Percentiles rank a stretch among this genome's conserved stretches.
phyloP scores from a whole-genome alignment of 2,329 filamentous ascomycete species.

The Penicillium sp. region DNA sequence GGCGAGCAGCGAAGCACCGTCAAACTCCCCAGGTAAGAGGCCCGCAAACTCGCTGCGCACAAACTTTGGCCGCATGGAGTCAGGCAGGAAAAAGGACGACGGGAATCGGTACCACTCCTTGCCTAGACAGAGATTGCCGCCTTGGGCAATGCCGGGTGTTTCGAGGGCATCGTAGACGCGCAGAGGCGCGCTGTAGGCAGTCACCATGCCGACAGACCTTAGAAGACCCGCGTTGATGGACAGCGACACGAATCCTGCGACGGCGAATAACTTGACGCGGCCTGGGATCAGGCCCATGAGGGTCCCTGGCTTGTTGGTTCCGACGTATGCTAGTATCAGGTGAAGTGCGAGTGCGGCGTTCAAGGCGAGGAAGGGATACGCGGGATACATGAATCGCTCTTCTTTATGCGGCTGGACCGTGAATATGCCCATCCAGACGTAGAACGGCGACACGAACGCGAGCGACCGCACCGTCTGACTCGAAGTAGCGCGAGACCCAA shows the following conservation, averaged over 20 bases:
- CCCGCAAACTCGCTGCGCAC: constrained; percentile 86
- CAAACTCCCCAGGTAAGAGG: constrained; percentile 85
- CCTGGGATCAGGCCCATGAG: constrained; percentile 69
- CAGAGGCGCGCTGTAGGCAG: constrained; percentile 80
- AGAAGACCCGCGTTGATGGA: constrained; percentile 65
- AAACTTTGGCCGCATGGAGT: constrained; percentile 81
- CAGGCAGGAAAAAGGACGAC: constrained; percentile 83
- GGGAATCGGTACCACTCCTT: constrained; percentile 99
- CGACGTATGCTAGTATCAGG: constrained; percentile 70
- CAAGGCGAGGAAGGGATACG: constrained; percentile 82
- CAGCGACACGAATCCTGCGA: constrained; percentile 58
- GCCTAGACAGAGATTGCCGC: constrained; percentile 77
- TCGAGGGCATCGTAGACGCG: constrained; percentile 51
- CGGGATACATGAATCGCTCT: constrained; percentile 97
- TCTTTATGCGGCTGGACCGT: constrained; percentile 93
- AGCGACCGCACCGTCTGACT: constrained; percentile 71
- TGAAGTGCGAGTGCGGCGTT: constrained; percentile 85
- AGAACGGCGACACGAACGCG: constrained; percentile 80
- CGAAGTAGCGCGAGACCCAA: constrained; percentile 57
- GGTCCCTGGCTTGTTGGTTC: constrained; percentile 63
- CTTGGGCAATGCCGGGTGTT: constrained; percentile 52
- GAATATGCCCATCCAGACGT: constrained; percentile 91
- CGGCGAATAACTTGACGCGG: constrained; percentile 65
- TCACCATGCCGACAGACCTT: constrained; percentile 71
- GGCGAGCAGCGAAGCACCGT: constrained; percentile 68